These are phyloP conservation scores for rapeseed (Brassica napus) DNA, from an alignment of 345 rosid genomes.

Conservation along the genomic window DNA sequence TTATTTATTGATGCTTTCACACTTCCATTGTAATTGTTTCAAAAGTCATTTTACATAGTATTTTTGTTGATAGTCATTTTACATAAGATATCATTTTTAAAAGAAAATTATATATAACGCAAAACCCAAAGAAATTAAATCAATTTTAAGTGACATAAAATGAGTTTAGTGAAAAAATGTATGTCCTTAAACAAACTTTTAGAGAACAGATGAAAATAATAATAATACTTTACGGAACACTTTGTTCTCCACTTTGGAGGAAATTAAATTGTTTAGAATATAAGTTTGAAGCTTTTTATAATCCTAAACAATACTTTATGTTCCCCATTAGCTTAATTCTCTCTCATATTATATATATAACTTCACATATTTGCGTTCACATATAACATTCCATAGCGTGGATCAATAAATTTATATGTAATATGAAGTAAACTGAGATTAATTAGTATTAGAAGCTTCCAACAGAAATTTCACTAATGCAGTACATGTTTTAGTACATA, in stretches of 20 bases:
- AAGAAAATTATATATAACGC: background rate
- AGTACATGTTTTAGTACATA: background rate
- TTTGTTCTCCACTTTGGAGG: slow-evolving; percentile 36
- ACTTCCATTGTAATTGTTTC: slow-evolving; percentile 20
- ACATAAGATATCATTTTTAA: background rate
- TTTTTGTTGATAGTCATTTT: background rate
- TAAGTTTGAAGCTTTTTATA: slow-evolving; percentile 15
- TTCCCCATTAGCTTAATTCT: slow-evolving; percentile 13
- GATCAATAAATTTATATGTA: background rate
- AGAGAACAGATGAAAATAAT: background rate
- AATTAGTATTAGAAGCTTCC: slow-evolving; percentile 27
- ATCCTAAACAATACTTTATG: slow-evolving; percentile 26
- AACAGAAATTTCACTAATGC: background rate
- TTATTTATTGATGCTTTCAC: slow-evolving; percentile 20
- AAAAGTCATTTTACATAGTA: background rate
- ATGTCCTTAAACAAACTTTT: slow-evolving; percentile 31
- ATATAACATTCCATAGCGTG: slow-evolving; percentile 11
- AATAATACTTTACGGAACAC: slow-evolving; percentile 23
- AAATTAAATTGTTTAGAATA: slow-evolving; percentile 32
- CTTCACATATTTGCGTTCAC: slow-evolving; percentile 31
- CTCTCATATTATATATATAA: slow-evolving; percentile 9
- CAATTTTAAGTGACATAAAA: slow-evolving; percentile 1
- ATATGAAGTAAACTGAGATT: background rate
- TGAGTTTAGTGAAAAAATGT: slow-evolving; percentile 30
- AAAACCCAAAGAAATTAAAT: background rate